A percentile compares a stretch with the other conserved stretches of the same genome.
phyloP scores from a whole-genome alignment of 768 basidiomycete genomes.

The Leccinum fibrillosum region DNA sequence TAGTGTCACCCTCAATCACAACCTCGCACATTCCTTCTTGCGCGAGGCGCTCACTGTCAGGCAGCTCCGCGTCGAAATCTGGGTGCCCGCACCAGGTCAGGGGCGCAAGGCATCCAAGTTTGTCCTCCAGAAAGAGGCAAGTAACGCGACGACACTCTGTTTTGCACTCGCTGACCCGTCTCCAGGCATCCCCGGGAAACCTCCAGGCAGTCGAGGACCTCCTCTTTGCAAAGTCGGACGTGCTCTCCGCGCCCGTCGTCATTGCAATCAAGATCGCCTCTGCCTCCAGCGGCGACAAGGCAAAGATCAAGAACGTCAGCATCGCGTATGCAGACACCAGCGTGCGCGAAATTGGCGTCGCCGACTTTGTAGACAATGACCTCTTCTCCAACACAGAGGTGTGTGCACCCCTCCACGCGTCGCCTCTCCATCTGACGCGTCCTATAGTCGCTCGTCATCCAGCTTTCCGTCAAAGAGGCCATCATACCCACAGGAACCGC shows the following conservation, averaged over 20 bases:
- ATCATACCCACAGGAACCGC: constrained; percentile 74
- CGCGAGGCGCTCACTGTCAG: constrained; percentile 86
- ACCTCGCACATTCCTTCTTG: constrained; percentile 77
- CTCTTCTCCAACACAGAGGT: constrained; percentile 95
- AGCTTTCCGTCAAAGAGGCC: constrained; percentile 96
- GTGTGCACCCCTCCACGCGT: constrained; percentile 6
- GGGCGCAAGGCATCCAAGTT: constrained; percentile 78
- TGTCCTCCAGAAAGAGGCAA: constrained; percentile 74
- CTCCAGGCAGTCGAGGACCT: constrained; percentile 75
- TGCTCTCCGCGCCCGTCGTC: constrained; percentile 81
- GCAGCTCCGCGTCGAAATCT: constrained; percentile 92
- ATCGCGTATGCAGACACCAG: constrained; percentile 92
- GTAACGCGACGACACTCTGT: constrained; percentile 8
- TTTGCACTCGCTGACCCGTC: constrained; percentile 12
- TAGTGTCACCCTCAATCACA: constrained; percentile 71
- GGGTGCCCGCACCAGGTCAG: constrained; percentile 68
- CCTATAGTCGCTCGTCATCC: constrained; percentile 84
- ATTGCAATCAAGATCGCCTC: constrained; percentile 81
- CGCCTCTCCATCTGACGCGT: neutral
- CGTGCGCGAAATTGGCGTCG: constrained; percentile 77
- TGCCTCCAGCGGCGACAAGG: constrained; percentile 46
- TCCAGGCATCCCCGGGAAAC: constrained; percentile 72
- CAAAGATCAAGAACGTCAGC: constrained; percentile 73
- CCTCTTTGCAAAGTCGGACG: constrained; percentile 78
- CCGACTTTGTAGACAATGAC: constrained; percentile 93